A percentile compares a stretch with the other conserved stretches of the same genome.
Conservation (phyloP, 257 asterid genomes). For the Solanum tarapatanum region DNA sequence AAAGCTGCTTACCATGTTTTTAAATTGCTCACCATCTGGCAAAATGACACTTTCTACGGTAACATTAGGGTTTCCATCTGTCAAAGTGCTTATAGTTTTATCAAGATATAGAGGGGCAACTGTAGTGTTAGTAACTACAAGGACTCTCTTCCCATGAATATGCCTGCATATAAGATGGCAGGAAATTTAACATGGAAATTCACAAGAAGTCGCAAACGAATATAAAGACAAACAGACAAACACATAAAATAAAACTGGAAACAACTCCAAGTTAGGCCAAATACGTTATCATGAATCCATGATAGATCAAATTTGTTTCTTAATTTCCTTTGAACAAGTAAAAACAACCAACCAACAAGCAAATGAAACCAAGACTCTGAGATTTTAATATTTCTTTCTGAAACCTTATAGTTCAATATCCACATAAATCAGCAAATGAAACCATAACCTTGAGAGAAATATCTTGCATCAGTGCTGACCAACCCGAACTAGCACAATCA, state of each 20-base stretch:
- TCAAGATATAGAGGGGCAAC: slow-evolving; percentile 88
- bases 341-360: not conserved
- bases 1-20: slow-evolving; percentile 63
- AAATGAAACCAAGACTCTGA: not conserved
- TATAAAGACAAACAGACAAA: not conserved
- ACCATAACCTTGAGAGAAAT: not conserved
- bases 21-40: slow-evolving; percentile 92
- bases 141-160: slow-evolving; percentile 92
- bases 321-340: not conserved
- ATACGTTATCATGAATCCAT: not conserved
- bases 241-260: not conserved
- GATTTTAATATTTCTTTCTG: not conserved
- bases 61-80: slow-evolving; percentile 67
- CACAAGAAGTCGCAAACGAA: not conserved
- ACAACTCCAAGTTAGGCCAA: not conserved
- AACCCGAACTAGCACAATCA: not conserved
- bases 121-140: slow-evolving; percentile 83
- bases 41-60: slow-evolving; percentile 77
- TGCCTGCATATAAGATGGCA: slow-evolving; percentile 41
- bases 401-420: not conserved
- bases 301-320: not conserved
- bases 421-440: not conserved
- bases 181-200: not conserved
- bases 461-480: not conserved
- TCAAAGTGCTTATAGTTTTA: slow-evolving; percentile 70